A percentile compares a stretch with the other conserved stretches of the same genome.
These are phyloP conservation scores for Lasiodiplodia theobromae DNA, from an alignment of 2,329 filamentous ascomycete species.

Conservation along the genomic window DNA sequence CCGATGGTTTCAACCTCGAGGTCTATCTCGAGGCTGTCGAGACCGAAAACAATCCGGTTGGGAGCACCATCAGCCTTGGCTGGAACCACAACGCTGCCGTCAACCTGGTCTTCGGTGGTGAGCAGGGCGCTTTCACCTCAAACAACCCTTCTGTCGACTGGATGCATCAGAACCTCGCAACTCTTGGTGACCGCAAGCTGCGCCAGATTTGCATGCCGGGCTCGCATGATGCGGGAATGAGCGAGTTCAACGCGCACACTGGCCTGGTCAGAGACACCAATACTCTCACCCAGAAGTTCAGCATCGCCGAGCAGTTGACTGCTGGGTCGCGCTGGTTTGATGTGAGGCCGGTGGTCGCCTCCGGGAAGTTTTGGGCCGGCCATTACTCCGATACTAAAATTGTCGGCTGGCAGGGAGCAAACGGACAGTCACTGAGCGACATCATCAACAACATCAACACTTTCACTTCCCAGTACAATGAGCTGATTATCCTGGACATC, in stretches of 20 bases:
- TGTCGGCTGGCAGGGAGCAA: conserved; percentile 52
- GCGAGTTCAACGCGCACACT: conserved; percentile 48
- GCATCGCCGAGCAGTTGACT: conserved; percentile 55
- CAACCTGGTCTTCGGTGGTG: conserved; percentile 48
- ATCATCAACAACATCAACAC: conserved; percentile 55
- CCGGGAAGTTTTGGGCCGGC: conserved; percentile 51
- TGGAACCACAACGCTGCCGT: conserved; percentile 46
- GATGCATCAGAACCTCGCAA: conserved; percentile 51
- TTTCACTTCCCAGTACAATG: conserved; percentile 54
- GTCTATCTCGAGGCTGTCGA: conserved; percentile 40
- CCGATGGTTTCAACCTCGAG: conserved; percentile 36
- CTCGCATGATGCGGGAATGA: conserved; percentile 60
- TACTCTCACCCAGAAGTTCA: conserved; percentile 55
- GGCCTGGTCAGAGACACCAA: conserved; percentile 50
- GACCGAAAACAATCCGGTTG: conserved; percentile 43
- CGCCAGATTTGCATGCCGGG: conserved; percentile 58
- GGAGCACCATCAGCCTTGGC: conserved; percentile 43
- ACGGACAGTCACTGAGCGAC: conserved; percentile 54
- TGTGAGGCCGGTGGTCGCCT: conserved; percentile 52
- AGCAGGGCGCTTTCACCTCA: conserved; percentile 46
- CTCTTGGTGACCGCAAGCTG: conserved; percentile 50
- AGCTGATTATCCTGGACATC: conserved; percentile 58
- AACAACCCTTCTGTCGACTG: conserved; percentile 47
- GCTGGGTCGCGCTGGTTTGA: conserved; percentile 59
- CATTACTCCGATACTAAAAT: conserved; percentile 49